These are phyloP conservation scores for Catharanthus roseus DNA, from an alignment of 257 asterid species.

Conservation along the genomic window DNA sequence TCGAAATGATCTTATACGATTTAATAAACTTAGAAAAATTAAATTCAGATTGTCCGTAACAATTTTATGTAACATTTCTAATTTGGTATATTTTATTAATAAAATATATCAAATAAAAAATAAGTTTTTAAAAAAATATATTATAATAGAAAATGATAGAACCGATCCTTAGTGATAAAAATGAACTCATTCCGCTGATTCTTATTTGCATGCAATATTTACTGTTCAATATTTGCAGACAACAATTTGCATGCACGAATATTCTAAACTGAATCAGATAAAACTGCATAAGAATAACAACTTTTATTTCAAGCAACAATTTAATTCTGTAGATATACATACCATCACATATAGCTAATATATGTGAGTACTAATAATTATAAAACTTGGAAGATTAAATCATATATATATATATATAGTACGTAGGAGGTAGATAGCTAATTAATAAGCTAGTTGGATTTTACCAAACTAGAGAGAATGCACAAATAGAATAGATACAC, in stretches of 20 bases:
- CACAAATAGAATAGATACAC: conserved; percentile 22
- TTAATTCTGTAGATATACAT: background rate
- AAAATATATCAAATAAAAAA: too few species aligned
- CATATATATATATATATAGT: too few species aligned
- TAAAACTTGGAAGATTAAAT: too few species aligned
- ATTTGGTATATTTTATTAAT: too few species aligned
- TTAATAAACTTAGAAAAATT: too few species aligned
- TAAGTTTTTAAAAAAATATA: too few species aligned
- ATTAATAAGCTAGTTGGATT: background rate
- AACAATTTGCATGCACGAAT: conserved; percentile 14
- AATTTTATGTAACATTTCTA: too few species aligned
- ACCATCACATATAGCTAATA: background rate
- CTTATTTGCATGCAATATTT: conserved; percentile 8
- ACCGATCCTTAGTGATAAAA: too few species aligned
- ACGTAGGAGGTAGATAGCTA: background rate
- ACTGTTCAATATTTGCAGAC: background rate
- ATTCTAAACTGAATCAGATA: background rate
- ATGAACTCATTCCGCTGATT: too few species aligned
- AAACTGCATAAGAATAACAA: background rate
- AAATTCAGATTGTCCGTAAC: too few species aligned
- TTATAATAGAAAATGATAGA: too few species aligned
- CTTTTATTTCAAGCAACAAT: conserved; percentile 8
- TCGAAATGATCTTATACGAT: too few species aligned
- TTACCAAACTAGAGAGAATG: conserved; percentile 10
- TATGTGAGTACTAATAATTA: background rate